These are phyloP conservation scores for Macrophomina pseudophaseolina DNA, from an alignment of 2,329 filamentous ascomycete species.

Conservation along the genomic window DNA sequence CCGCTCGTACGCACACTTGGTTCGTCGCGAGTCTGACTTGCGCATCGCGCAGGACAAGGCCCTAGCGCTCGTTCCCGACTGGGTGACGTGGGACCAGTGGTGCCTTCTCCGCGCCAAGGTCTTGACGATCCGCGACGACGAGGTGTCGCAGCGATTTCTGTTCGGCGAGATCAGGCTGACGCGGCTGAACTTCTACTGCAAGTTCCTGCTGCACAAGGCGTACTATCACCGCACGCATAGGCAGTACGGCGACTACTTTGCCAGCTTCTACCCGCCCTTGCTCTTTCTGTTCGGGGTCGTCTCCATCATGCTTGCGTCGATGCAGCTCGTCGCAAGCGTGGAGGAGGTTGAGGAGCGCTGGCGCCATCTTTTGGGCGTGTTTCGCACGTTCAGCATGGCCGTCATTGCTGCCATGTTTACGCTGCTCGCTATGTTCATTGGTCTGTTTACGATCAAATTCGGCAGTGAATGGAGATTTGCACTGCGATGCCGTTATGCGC, in stretches of 20 bases:
- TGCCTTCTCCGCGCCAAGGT: slow-evolving; percentile 27
- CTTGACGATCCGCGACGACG: slow-evolving; percentile 35
- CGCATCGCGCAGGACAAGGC: slow-evolving; percentile 35
- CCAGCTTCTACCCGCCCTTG: slow-evolving; percentile 22
- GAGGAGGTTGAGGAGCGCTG: neutral
- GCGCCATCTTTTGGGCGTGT: neutral
- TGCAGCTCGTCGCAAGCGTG: slow-evolving; percentile 27
- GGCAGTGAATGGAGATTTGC: neutral
- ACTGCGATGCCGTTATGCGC: neutral
- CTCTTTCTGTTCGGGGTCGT: slow-evolving; percentile 28
- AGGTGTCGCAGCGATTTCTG: slow-evolving; percentile 47
- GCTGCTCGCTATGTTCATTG: neutral
- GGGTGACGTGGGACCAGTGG: slow-evolving; percentile 34
- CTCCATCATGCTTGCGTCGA: slow-evolving; percentile 11
- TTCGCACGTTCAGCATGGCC: neutral
- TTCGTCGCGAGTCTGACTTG: slow-evolving; percentile 48
- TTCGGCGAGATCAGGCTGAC: slow-evolving; percentile 53
- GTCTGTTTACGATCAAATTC: neutral
- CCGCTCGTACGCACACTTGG: slow-evolving; percentile 49
- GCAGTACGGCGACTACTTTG: slow-evolving; percentile 28
- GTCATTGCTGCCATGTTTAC: neutral
- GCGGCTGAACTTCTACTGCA: slow-evolving; percentile 52
- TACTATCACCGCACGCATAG: slow-evolving; percentile 27
- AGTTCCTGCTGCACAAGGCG: slow-evolving; percentile 36
- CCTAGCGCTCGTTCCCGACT: slow-evolving; percentile 33